Percentiles rank a stretch among this genome's conserved stretches.
Evolutionary conservation across 106 monocot species (phyloP).

Genomic region (Phalaenopsis equestris): DNA sequence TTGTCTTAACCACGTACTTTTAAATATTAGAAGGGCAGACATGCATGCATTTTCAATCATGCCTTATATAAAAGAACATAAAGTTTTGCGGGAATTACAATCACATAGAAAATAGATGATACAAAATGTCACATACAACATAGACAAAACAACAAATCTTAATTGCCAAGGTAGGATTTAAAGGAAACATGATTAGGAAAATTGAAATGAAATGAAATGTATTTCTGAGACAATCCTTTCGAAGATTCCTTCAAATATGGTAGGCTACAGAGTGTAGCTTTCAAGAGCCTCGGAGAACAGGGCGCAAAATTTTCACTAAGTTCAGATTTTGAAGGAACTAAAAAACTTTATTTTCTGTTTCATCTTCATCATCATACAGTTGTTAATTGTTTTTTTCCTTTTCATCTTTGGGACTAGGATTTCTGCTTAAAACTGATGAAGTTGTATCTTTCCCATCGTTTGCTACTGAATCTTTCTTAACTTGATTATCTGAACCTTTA

Average conservation of each 20-base stretch:
- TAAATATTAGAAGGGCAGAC: neutral
- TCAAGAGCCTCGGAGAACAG: neutral
- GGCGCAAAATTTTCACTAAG: neutral
- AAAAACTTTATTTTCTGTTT: neutral
- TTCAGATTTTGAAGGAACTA: neutral
- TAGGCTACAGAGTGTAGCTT: neutral
- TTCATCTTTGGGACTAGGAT: neutral
- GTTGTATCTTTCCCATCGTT: neutral
- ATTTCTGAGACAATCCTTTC: neutral
- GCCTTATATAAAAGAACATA: neutral
- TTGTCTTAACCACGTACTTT: too few species aligned
- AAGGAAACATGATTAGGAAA: neutral
- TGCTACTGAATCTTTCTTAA: neutral
- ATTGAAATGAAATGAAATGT: neutral
- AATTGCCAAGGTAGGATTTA: neutral
- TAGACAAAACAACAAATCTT: neutral
- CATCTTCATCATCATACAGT: neutral
- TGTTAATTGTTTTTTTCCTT: neutral
- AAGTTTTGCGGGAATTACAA: neutral
- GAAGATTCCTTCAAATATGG: neutral
- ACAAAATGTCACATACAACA: neutral
- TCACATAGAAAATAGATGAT: neutral
- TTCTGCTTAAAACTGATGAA: neutral
- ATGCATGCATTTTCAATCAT: neutral
- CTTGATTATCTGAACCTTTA: neutral